Evolutionary conservation across 1,284 basidiomycete species (phyloP).

Genomic region (Clitocybe nebularis): DNA sequence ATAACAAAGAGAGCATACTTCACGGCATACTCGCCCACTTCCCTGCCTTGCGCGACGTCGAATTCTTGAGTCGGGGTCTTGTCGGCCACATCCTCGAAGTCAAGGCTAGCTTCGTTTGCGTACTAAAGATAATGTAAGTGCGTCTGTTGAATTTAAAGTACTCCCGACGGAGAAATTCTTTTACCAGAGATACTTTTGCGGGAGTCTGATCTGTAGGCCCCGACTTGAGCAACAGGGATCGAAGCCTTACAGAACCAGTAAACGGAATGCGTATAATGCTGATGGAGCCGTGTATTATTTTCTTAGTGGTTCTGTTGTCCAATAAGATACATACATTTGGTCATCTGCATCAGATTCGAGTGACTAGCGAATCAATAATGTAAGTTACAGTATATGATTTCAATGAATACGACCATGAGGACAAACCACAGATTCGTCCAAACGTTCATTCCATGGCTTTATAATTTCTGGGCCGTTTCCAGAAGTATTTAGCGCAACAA

Average conservation of each 20-base stretch:
- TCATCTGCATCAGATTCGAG: constrained; percentile 82
- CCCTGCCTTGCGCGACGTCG: constrained; percentile 58
- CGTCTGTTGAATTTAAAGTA: constrained; percentile 3
- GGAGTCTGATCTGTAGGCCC: constrained; percentile 73
- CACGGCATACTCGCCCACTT: constrained; percentile 71
- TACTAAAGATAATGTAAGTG: constrained; percentile 41
- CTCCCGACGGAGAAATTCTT: constrained; percentile 15
- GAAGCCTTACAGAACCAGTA: constrained; percentile 74
- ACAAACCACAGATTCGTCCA: constrained; percentile 57
- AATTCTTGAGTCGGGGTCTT: constrained; percentile 66
- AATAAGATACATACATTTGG: constrained; percentile 53
- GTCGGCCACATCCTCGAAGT: constrained; percentile 69
- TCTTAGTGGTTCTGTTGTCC: too few relatives aligned
- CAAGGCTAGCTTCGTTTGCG: constrained; percentile 64
- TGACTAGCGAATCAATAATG: constrained; percentile 40
- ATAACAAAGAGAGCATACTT: constrained; percentile 40
- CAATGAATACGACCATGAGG: background rate
- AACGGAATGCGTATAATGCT: constrained; percentile 81
- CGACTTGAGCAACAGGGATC: constrained; percentile 68
- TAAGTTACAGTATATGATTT: constrained; percentile 5
- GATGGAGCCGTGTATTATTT: constrained; percentile 1
- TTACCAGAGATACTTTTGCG: constrained; percentile 58
- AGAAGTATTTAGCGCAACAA: constrained; percentile 65
- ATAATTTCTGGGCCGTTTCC: constrained; percentile 51
- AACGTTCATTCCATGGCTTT: constrained; percentile 74